Base-by-base conservation (phyloP, 257 asterid genomes). In the Marsdenia floribunda region DNA sequence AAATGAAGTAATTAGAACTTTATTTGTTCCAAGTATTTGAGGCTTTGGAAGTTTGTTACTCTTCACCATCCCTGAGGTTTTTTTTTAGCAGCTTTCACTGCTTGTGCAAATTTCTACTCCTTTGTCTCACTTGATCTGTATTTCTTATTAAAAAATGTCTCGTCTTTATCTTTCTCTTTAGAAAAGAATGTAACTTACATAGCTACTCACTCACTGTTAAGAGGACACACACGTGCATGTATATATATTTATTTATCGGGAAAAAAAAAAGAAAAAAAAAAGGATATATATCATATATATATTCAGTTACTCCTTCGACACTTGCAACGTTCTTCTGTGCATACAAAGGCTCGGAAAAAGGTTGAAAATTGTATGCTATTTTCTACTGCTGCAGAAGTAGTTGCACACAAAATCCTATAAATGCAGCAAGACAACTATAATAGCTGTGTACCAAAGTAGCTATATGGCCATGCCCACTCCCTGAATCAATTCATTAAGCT, bases 401-500 rank as follows among this genome's bases (percentile, higher is more conserved):
- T 21, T 35, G 0, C 3, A 24, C 3, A 3, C 2, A 50, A 22
- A 58, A 22, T 3, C 33, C 64, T 13, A n/a, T 11, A 59, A 24
- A 10, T 10, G 37, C 37, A 59, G 18, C 33, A 24, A 14, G 6
- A 42, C 37, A 0, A 4, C 2, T 29, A 26, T 8, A 13, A 29
- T 60, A 61, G n/a, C 11, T 61, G 13, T 16, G 42, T 50, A 1
- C 10, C 46, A 58, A 58, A 21, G 76, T n/a, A 29, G 16, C 14
- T 47, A 29, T 19, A 57, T 16, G 11, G n/a, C 58, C 60, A 54
- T 19, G 49, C 19, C 70, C 6, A 0, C 64, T 19, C n/a, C 42
- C 5, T 3, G 3, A 4, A 16, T 38, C 68, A 29, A 14, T 63
- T 35, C 19, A 6, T 44, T 82, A 76, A 86, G 75, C 71, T 75